Evolutionary conservation across 129 eudicot species (phyloP).

Genomic region (Scalesia atractyloides): DNA sequence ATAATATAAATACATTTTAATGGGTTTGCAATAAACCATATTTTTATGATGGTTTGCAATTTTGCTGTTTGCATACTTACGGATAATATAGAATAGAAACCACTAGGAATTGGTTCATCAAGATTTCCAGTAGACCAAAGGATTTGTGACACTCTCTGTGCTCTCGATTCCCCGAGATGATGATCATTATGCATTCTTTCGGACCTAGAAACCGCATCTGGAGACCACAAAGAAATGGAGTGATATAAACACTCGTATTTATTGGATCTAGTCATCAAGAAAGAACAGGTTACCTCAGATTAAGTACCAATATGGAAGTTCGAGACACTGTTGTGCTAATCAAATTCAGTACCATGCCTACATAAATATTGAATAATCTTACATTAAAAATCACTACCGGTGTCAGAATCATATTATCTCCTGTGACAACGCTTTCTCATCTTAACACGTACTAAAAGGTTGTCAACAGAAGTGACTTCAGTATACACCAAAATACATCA

Average conservation of each 20-base stretch:
- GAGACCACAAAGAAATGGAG: not conserved
- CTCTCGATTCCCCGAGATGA: conserved; percentile 43
- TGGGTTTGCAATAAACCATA: not conserved
- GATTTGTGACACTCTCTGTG: conserved; percentile 60
- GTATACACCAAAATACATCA: not conserved
- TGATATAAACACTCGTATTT: not conserved
- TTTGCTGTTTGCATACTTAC: conserved; percentile 42
- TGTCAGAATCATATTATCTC: not conserved
- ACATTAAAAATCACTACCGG: conserved; percentile 3
- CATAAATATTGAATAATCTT: conserved; percentile 1
- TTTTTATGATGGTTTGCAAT: conserved; percentile 5
- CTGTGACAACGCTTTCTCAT: not conserved
- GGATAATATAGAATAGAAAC: conserved; percentile 71
- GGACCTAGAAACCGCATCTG: conserved; percentile 42
- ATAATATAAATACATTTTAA: conserved; percentile 17
- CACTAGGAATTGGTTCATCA: conserved; percentile 72
- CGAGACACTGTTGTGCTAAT: conserved; percentile 1
- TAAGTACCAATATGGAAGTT: not conserved
- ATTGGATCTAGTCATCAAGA: not conserved
- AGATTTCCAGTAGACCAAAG: conserved; percentile 77
- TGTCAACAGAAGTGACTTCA: not conserved
- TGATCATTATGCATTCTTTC: conserved; percentile 33
- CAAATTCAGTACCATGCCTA: conserved; percentile 4
- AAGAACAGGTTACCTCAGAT: conserved; percentile 5
- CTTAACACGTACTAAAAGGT: not conserved